Evolutionary conservation across 176 grass and related monocot genomes (phyloP), one percentile per base, ranked within the genome.

Genomic region (Musa acuminata): DNA sequence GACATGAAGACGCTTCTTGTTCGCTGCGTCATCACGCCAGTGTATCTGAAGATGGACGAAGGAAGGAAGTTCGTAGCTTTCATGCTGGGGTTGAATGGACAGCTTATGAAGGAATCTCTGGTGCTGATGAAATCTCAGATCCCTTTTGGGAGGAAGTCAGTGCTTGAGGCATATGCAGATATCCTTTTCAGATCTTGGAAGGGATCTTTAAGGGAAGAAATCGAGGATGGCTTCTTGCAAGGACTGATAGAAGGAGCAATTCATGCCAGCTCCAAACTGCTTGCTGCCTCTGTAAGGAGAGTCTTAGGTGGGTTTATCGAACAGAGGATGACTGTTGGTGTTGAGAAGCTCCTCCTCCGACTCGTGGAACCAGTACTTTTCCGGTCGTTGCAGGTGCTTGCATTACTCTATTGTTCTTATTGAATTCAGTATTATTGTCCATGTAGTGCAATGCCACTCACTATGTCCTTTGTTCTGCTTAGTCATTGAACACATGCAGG

Each of bases 101-200:
- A 84, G 52, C 82, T 91, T 21, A 82, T 84, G 3, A 87, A 86
- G 81, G 94, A 93, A 26, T 83, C 83, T 27, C 81, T 98, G 64
- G 82, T 79, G 72, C 75, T 98, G 72, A 67, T 98, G 13, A 87
- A 84, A 53, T 89, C 82, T 13, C 86, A 98, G 80, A 82, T 98
- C 26, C 90, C 68, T 43, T 86, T 98, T 1, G 78, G 78, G 14
- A 98, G 69, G 88, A 87, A 89, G 59, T 89, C 90, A 1, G 86
- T 87, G 16, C 63, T 98, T 53, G 88, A 89, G 49, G 84, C 83
- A 1, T 91, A 89, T 59, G 87, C 85, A 11, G 88, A 98, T 65
- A 87, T 98, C n/a, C 50, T 98, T 6, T 98, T 98, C 83, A 78
- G 86, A 78, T 90, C 81, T 20, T 98, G 94, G 94, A 98, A 76